phyloP scores from a whole-genome alignment of 305 asterid genomes.

The Solanum hybrid region DNA sequence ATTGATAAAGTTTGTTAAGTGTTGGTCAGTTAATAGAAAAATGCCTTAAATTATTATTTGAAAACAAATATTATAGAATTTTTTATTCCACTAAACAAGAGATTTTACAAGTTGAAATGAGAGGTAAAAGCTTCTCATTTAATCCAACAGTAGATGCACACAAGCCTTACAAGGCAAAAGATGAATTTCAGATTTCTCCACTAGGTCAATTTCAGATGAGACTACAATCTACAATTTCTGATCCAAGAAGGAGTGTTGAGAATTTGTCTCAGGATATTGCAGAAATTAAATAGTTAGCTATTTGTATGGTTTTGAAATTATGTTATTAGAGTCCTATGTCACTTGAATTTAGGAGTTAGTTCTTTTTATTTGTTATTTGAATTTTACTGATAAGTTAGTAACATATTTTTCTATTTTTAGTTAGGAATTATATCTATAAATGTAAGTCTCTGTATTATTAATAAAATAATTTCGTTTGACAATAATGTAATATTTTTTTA shows the following conservation, averaged over 20 bases:
- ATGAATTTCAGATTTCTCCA: not conserved
- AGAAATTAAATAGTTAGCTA: not conserved
- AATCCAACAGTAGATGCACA: not conserved
- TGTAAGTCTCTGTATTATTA: not conserved
- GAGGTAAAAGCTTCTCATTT: not conserved
- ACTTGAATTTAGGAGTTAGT: not conserved
- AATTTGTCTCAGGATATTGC: not conserved
- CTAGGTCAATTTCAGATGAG: not conserved
- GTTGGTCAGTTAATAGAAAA: not conserved
- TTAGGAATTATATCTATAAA: not conserved
- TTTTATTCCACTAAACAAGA: not conserved
- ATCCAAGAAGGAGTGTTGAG: not conserved
- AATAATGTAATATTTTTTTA: too few relatives aligned
- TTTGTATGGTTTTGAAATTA: too few relatives aligned
- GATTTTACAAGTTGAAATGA: not conserved
- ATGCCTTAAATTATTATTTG: not conserved
- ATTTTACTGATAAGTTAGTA: not conserved
- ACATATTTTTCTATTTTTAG: not conserved
- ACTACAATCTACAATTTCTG: not conserved
- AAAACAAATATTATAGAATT: too few relatives aligned
- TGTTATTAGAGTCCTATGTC: not conserved
- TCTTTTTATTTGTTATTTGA: not conserved
- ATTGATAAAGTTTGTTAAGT: not conserved
- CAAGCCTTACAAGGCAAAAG: not conserved
- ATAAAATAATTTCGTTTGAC: too few relatives aligned